Conservation (phyloP, 495 filamentous ascomycete species). For the Aspergillus carlsbadensis region DNA sequence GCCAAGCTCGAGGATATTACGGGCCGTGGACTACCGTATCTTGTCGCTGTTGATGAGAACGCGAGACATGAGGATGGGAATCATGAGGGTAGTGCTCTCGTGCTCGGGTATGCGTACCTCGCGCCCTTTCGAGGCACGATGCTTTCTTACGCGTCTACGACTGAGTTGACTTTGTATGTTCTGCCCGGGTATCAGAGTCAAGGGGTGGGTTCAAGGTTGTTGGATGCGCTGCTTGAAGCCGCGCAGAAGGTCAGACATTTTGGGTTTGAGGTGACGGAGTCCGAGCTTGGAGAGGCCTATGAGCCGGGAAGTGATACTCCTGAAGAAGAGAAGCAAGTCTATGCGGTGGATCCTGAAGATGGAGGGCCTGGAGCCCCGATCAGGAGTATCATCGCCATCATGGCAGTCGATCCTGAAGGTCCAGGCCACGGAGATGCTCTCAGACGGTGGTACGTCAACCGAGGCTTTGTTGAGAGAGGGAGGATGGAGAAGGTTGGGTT, state of each 20-base stretch:
- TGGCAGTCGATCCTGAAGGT: conserved; percentile 29
- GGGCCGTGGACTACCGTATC: conserved; percentile 24
- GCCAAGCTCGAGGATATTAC: conserved; percentile 19
- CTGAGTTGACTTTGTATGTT: conserved; percentile 31
- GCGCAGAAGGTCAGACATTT: not conserved
- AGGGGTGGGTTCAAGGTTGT: conserved; percentile 20
- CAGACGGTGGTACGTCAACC: conserved; percentile 22
- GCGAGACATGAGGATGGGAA: conserved; percentile 5
- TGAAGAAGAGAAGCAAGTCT: conserved; percentile 4
- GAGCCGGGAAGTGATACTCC: not conserved
- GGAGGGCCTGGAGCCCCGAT: conserved; percentile 11
- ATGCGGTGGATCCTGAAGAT: not conserved
- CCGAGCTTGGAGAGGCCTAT: not conserved
- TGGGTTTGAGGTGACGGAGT: no score
- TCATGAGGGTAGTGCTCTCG: not conserved
- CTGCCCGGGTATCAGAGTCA: conserved; percentile 21
- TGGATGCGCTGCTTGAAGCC: conserved; percentile 12
- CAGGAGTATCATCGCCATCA: conserved; percentile 27
- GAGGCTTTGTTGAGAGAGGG: conserved; percentile 27
- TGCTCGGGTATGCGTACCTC: conserved; percentile 31
- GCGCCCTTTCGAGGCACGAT: conserved; percentile 25
- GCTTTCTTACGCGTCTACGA: conserved; percentile 30
- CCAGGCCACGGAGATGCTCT: conserved; percentile 22
- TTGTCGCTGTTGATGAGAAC: conserved; percentile 22
- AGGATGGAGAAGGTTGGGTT: conserved; percentile 26